Evolutionary conservation across 2,329 filamentous ascomycete genomes (phyloP).

Genomic region (Lachnellula subtilissima): DNA sequence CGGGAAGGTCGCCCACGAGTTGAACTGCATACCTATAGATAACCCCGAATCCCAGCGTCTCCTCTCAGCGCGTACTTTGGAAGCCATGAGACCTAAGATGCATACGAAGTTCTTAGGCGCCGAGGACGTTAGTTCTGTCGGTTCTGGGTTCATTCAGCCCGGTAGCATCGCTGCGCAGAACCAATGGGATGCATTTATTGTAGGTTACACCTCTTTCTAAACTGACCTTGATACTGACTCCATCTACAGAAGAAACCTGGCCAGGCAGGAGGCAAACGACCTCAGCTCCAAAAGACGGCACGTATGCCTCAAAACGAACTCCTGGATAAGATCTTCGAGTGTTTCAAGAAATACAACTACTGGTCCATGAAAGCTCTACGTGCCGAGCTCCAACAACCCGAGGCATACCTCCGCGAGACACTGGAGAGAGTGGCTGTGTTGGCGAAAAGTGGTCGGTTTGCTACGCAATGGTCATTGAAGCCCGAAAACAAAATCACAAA

Average conservation of each 20-base stretch:
- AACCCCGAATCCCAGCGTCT: constrained; percentile 65
- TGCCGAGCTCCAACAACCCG: constrained; percentile 73
- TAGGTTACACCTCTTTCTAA: constrained; percentile 36
- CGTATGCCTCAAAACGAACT: constrained; percentile 88
- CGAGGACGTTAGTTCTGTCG: constrained; percentile 21
- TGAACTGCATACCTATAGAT: constrained; percentile 68
- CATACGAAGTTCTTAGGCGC: constrained; percentile 41
- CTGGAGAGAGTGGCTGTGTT: constrained; percentile 78
- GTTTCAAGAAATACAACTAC: constrained; percentile 82
- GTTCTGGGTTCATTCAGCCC: constrained; percentile 49
- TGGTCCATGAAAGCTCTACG: constrained; percentile 92
- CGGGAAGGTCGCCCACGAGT: constrained; percentile 69
- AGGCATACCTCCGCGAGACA: constrained; percentile 84
- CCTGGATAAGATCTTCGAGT: constrained; percentile 75
- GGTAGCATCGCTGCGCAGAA: constrained; percentile 43
- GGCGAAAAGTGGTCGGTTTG: constrained; percentile 77
- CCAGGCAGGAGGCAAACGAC: constrained; percentile 53
- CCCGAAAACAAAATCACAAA: constrained; percentile 58
- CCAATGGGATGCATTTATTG: constrained; percentile 51
- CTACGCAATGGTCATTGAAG: constrained; percentile 79
- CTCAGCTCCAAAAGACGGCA: constrained; percentile 75
- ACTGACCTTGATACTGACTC: constrained; percentile 6
- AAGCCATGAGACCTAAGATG: constrained; percentile 55
- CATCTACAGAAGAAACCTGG: constrained; percentile 45
- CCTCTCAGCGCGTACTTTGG: constrained; percentile 52